A percentile compares a stretch with the other conserved stretches of the same genome.
phyloP scores from a whole-genome alignment of 192 early-diverging fungal genomes.

The Entomortierella lignicola region DNA sequence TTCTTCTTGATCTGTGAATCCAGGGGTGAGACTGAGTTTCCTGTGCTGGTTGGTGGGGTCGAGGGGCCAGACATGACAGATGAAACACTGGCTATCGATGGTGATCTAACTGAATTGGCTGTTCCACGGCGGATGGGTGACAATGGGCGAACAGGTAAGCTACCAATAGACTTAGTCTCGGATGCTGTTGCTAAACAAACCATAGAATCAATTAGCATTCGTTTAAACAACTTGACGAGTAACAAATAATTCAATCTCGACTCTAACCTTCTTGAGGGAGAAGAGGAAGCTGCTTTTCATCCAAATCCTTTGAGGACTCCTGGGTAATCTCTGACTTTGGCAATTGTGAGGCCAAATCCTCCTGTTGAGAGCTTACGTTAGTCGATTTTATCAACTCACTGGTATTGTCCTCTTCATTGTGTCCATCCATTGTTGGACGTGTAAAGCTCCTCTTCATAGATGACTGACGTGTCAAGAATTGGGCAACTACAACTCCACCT shows the following conservation, averaged over 20 bases:
- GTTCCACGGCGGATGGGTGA: slow-evolving; percentile 46
- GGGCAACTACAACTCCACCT: slow-evolving; percentile 35
- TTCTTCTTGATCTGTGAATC: slow-evolving; percentile 16
- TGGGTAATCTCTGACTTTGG: not conserved
- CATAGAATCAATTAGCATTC: not conserved
- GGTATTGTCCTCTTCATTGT: not conserved
- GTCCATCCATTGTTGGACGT: slow-evolving; percentile 3
- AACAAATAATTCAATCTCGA: too few species aligned
- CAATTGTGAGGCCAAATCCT: too few species aligned
- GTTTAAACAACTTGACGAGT: too few species aligned
- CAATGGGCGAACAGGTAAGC: slow-evolving; percentile 36
- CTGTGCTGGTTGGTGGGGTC: slow-evolving; percentile 6
- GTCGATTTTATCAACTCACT: not conserved
- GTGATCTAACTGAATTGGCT: slow-evolving; percentile 3
- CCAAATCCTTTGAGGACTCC: not conserved
- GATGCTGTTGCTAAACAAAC: not conserved
- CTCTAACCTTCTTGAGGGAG: slow-evolving; percentile 28
- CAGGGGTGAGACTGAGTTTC: not conserved
- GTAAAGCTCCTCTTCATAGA: slow-evolving; percentile 43
- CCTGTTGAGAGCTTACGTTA: too few species aligned
- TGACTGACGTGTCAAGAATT: slow-evolving; percentile 45
- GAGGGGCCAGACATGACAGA: slow-evolving; percentile 29
- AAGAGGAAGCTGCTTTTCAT: slow-evolving; percentile 29
- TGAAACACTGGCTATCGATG: slow-evolving; percentile 31
- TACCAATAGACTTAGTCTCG: not conserved